Percentiles rank a stretch among this genome's conserved stretches.
Conservation (phyloP, 345 rosid genomes). For the Gossypium turneri region DNA sequence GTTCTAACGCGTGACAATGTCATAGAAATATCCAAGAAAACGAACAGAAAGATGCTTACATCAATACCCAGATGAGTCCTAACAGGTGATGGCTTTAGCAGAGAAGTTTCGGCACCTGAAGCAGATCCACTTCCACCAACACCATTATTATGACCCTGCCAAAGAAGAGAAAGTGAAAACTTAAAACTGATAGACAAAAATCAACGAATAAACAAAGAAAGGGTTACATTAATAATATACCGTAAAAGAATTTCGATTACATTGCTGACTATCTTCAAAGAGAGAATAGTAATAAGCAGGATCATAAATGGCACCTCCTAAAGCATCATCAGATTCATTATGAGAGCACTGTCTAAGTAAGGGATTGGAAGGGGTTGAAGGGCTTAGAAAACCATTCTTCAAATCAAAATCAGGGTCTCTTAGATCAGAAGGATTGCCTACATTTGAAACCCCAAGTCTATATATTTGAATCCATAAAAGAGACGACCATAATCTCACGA, state of each 20-base stretch:
- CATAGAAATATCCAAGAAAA: neutral
- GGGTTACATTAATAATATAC: constrained; percentile 18
- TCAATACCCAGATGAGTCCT: constrained; percentile 44
- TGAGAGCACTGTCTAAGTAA: constrained; percentile 10
- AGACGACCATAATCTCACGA: constrained; percentile 71
- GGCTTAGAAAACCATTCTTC: constrained; percentile 65
- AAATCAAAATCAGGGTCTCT: constrained; percentile 54
- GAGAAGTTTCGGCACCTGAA: constrained; percentile 27
- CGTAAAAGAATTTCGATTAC: constrained; percentile 28
- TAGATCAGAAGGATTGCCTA: constrained; percentile 30
- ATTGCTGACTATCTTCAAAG: constrained; percentile 49
- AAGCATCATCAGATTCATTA: constrained; percentile 43
- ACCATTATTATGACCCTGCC: neutral
- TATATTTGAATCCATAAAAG: constrained; percentile 92
- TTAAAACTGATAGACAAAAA: neutral
- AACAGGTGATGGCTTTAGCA: constrained; percentile 38
- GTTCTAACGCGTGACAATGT: neutral
- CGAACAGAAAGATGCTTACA: constrained; percentile 31
- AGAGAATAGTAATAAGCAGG: constrained; percentile 60
- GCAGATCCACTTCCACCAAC: neutral
- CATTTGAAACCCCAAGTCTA: constrained; percentile 61
- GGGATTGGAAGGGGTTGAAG: constrained; percentile 32
- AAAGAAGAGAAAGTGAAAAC: neutral
- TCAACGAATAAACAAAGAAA: neutral
- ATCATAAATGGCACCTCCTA: constrained; percentile 63